phyloP scores from a whole-genome alignment of 179 eudicot genomes.

The Dionaea muscipula region DNA sequence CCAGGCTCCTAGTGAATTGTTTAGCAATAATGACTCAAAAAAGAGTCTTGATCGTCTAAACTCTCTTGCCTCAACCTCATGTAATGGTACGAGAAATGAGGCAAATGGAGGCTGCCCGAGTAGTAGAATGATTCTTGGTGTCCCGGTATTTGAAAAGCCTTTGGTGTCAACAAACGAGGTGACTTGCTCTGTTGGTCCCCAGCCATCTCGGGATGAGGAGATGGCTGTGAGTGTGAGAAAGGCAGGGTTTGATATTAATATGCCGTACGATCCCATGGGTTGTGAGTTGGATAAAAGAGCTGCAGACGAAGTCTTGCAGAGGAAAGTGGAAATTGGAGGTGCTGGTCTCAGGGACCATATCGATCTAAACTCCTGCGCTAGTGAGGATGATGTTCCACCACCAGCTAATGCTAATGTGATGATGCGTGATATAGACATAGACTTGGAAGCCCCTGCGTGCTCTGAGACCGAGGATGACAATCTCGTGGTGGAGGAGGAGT shows the following conservation, averaged over 20 bases:
- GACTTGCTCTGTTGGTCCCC: constrained; percentile 13
- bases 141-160: constrained; percentile 44
- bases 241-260: constrained; percentile 52
- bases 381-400: constrained; percentile 43
- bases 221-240: constrained; percentile 24
- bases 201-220: constrained; percentile 19
- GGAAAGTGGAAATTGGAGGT: constrained; percentile 22
- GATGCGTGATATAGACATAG: constrained; percentile 25
- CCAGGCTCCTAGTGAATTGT: constrained; percentile 15
- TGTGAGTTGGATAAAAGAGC: constrained; percentile 21
- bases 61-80: constrained; percentile 26
- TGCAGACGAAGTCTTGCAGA: constrained; percentile 25
- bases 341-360: constrained; percentile 30
- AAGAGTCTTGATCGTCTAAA: constrained; percentile 13
- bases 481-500: constrained; percentile 9
- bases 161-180: constrained; percentile 27
- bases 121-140: constrained; percentile 46
- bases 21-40: constrained; percentile 8
- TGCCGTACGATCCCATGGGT: constrained; percentile 47
- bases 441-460: constrained; percentile 39
- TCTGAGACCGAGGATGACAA: constrained; percentile 26
- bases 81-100: constrained; percentile 13
- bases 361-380: constrained; percentile 65
- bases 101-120: constrained; percentile 15
- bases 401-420: neutral